Conservation (phyloP, 1,284 basidiomycete species). For the Tylopilus sp. region DNA sequence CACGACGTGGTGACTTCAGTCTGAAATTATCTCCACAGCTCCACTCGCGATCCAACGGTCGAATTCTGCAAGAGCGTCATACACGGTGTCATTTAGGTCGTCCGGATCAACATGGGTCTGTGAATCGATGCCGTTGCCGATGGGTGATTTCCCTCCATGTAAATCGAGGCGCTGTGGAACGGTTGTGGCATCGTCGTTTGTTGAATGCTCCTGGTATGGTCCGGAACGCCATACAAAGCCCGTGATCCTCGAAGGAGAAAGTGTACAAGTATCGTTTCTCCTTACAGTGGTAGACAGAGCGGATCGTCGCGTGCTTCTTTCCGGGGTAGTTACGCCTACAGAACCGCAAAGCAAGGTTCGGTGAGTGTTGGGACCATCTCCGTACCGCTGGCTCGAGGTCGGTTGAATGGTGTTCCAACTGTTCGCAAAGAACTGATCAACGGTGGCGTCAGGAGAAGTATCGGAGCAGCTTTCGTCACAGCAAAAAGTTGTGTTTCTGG, state of each 20-base stretch:
- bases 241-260: constrained; percentile 29
- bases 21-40: constrained; percentile 35
- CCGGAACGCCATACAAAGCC: constrained; percentile 18
- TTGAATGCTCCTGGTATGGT: constrained; percentile 1
- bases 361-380: constrained; percentile 7
- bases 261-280: constrained; percentile 11
- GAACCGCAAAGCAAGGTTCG: not conserved
- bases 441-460: constrained; percentile 14
- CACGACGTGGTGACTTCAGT: constrained; percentile 10
- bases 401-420: constrained; percentile 29
- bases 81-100: constrained; percentile 2
- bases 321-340: not conserved
- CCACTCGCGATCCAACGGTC: constrained; percentile 46
- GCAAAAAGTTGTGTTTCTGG: not conserved
- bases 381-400: constrained; percentile 4
- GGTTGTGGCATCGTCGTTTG: not conserved
- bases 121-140: not conserved
- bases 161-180: not conserved
- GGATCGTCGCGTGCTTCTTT: not conserved
- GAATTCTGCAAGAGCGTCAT: constrained; percentile 45
- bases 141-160: not conserved
- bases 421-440: constrained; percentile 4
- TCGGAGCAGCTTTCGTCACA: constrained; percentile 34
- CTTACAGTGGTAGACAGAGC: not conserved
- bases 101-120: not conserved